Conservation (phyloP, 495 filamentous ascomycete species). For the Lineolata rhizophorae region DNA sequence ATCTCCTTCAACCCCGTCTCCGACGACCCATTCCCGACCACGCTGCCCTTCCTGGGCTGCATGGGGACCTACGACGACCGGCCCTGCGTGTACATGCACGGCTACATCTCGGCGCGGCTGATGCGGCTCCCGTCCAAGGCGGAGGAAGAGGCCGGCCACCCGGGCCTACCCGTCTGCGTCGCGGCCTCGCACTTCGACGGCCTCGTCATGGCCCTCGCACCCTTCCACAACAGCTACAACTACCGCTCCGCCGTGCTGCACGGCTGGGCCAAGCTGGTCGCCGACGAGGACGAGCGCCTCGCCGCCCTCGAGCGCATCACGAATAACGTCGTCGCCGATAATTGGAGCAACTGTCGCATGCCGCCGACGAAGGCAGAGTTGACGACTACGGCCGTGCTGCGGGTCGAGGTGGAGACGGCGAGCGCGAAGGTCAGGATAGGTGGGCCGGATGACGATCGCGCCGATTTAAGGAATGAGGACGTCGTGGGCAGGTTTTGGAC, state of each 20-base stretch:
- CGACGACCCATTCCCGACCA: conserved; percentile 45
- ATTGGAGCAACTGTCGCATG: conserved; percentile 42
- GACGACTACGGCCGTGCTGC: conserved; percentile 41
- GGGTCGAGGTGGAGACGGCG: conserved; percentile 41
- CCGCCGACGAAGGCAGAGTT: conserved; percentile 11
- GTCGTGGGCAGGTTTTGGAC: conserved; percentile 51
- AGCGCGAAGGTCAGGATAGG: conserved; percentile 61
- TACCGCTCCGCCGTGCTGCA: conserved; percentile 69
- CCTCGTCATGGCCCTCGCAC: conserved; percentile 39
- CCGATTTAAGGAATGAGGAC: conserved; percentile 37
- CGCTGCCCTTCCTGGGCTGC: conserved; percentile 72
- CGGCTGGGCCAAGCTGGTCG: conserved; percentile 49
- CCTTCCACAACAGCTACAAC: conserved; percentile 66
- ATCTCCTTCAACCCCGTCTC: conserved; percentile 39
- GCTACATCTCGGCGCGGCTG: conserved; percentile 60
- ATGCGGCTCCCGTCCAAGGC: conserved; percentile 32
- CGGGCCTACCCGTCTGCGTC: conserved; percentile 32
- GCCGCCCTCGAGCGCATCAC: conserved; percentile 73
- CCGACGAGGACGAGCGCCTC: conserved; percentile 44
- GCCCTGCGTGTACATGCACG: conserved; percentile 50
- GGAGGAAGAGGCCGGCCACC: conserved; percentile 4
- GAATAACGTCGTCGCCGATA: conserved; percentile 40
- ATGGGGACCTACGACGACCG: conserved; percentile 39
- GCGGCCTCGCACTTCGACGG: conserved; percentile 51
- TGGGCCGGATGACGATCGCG: conserved; percentile 43